Evolutionary conservation across 495 filamentous ascomycete species (phyloP), one percentile per base, ranked within the genome.

Genomic region (Poronia punctata): DNA sequence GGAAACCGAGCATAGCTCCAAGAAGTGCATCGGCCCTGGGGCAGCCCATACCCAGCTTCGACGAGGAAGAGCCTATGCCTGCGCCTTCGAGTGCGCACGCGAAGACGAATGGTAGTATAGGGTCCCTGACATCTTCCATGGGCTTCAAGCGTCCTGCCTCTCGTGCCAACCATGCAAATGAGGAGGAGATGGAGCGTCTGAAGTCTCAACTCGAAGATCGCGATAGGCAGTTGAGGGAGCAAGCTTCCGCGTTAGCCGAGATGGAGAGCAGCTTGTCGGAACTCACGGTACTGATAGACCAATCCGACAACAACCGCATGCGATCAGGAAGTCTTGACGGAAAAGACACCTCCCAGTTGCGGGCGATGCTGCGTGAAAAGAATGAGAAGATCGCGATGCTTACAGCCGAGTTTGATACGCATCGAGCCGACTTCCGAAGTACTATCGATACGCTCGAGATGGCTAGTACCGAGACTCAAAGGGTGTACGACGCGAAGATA

Each of bases 391-490:
- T 99, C 49, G 75, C 78, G 9, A 79, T 88, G 68, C 71, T 99
- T 50, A 96, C 87, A 2, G 79, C 84, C 4, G 93, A 99, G 54
- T 99, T 99, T 48, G 92, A 99, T 59, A 75, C 82, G 8, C 92
- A 99, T 57, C 78, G 92, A 22, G 92, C 90, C 7, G 92, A 99
- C 59, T 99, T 99, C 60, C 71, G 92, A 42, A 94, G 84, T 57
- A 99, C 92, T 12, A 87, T 99, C 34, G 92, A 99, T 65, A 93
- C 89, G 1, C 70, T 99, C 25, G 92, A 99, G 64, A 79, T 95
- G 65, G 93, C 92, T 6, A 93, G 88, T 50, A 86, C 88, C 0
- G 92, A 99, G 63, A 99, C 92, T 5, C 90, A 96, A 61, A 75
- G 92, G n/a, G 89, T 97, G 5, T 97, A 99, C 52, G 93, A 97